phyloP scores from a whole-genome alignment of 164 flowering plant species.

The Pachysandra terminalis region DNA sequence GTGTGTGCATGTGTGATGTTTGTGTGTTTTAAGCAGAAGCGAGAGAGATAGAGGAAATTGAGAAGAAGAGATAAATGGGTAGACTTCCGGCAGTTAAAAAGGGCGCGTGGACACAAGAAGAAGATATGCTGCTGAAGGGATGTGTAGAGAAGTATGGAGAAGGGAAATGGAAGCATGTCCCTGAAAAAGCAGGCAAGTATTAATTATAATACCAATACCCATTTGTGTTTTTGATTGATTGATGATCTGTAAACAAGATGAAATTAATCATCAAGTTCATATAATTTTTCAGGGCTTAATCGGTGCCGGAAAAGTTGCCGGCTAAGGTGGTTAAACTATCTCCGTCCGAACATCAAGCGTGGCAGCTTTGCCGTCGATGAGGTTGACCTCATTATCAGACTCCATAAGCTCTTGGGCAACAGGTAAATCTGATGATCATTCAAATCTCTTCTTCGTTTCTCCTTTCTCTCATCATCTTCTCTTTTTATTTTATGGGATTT shows the following conservation, averaged over 20 bases:
- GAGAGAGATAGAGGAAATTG: no score
- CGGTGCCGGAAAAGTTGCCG: constrained; percentile 8
- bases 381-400: constrained; percentile 2
- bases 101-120: constrained; percentile 20
- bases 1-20: no score
- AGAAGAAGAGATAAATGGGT: no score
- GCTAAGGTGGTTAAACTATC: constrained; percentile 1
- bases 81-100: not conserved
- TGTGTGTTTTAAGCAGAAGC: no score
- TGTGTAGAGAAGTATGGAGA: no score
- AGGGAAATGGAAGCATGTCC: constrained; percentile 23
- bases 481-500: no score
- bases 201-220: not conserved
- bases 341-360: constrained; percentile 5
- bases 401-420: constrained; percentile 8
- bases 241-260: no score
- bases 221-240: not conserved
- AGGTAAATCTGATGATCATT: not conserved
- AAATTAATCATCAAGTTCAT: not conserved
- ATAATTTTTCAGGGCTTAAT: constrained; percentile 2
- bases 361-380: not conserved
- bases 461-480: no score
- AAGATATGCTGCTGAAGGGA: constrained; percentile 17
- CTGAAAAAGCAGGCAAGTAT: constrained; percentile 18
- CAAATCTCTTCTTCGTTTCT: no score